These are phyloP conservation scores for Fusarium austroafricanum DNA, from an alignment of 2,329 filamentous ascomycete genomes.

Conservation along the genomic window DNA sequence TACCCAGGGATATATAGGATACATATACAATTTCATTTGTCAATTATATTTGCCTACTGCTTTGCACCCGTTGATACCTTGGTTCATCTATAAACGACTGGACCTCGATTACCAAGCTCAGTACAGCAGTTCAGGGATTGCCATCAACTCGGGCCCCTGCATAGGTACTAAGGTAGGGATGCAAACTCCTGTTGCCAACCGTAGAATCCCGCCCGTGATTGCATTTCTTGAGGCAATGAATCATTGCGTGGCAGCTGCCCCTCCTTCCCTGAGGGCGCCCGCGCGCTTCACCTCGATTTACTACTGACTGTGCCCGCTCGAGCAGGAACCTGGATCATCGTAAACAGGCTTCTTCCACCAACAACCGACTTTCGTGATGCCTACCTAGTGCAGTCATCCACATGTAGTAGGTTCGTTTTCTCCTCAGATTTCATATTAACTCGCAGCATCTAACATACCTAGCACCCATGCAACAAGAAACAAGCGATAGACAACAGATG, in stretches of 20 bases:
- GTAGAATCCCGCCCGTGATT: too few species aligned
- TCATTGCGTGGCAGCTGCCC: neutral
- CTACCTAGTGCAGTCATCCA: too few species aligned
- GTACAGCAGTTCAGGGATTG: too few species aligned
- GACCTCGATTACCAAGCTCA: too few species aligned
- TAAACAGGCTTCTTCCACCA: neutral
- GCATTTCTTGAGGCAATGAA: neutral
- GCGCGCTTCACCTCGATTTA: too few species aligned
- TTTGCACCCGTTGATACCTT: neutral
- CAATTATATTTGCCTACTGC: neutral
- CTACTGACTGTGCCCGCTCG: too few species aligned
- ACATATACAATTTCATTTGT: slow-evolving; percentile 15
- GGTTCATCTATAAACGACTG: too few species aligned
- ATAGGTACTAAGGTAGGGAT: too few species aligned
- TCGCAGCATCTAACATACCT: neutral
- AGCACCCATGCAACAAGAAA: neutral
- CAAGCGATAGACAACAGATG: neutral
- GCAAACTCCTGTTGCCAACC: too few species aligned
- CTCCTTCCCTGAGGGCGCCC: too few species aligned
- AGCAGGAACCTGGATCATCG: neutral
- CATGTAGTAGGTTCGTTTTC: neutral
- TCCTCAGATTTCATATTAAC: neutral
- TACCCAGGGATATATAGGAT: slow-evolving; percentile 11
- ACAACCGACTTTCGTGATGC: neutral
- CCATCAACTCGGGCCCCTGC: too few species aligned